These are phyloP conservation scores for Echria macrotheca DNA, from an alignment of 495 filamentous ascomycete genomes.

Conservation along the genomic window DNA sequence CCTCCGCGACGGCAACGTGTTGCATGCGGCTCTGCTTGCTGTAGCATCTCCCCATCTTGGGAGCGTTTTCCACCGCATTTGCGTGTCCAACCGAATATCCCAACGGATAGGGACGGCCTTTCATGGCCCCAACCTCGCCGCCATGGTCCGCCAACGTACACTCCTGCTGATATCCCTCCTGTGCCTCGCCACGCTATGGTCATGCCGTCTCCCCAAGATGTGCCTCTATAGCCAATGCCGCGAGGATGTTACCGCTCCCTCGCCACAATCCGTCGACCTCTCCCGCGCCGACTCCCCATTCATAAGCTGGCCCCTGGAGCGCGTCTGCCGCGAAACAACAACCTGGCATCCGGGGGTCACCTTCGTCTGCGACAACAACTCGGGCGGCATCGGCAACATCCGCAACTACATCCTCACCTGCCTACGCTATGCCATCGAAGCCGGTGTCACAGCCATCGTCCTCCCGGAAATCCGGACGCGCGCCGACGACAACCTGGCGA, in stretches of 20 bases:
- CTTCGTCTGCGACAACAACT: conserved; percentile 48
- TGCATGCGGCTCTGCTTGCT: too few species aligned
- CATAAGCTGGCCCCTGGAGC: conserved; percentile 39
- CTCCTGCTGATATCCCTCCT: too few species aligned
- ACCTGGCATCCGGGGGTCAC: conserved; percentile 33
- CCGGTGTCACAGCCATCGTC: conserved; percentile 40
- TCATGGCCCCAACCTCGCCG: too few species aligned
- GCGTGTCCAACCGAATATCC: too few species aligned
- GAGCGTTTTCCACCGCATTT: too few species aligned
- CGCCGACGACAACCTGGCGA: conserved; percentile 24
- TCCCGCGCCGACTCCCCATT: conserved; percentile 36
- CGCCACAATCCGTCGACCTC: conserved; percentile 23
- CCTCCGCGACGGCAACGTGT: too few species aligned
- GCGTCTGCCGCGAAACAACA: conserved; percentile 38
- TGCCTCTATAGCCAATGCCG: conserved; percentile 13
- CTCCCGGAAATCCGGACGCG: conserved; percentile 39
- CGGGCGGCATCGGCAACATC: conserved; percentile 49
- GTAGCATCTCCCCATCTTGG: too few species aligned
- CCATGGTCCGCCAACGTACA: too few species aligned
- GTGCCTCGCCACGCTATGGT: conserved; percentile 22
- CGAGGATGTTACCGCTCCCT: neutral
- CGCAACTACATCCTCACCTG: conserved; percentile 49
- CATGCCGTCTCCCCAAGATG: conserved; percentile 18
- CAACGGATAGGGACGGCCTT: too few species aligned
- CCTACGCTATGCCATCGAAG: conserved; percentile 45